Percentiles rank a stretch among this genome's conserved stretches.
Conservation (phyloP, 306 rosid genomes). For the Nissolia schottii region DNA sequence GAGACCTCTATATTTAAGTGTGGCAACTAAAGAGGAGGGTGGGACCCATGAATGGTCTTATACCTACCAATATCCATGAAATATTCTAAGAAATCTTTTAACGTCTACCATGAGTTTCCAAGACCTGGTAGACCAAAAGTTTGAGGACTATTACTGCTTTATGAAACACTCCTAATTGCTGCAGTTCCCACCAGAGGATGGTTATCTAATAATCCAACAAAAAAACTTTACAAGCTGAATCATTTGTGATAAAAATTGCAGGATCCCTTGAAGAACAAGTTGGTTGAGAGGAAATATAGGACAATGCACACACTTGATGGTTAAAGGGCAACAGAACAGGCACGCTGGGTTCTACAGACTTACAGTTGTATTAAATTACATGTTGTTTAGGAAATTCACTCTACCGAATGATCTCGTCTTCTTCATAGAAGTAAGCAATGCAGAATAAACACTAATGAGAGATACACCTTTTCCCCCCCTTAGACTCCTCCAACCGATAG, state of each 20-base stretch:
- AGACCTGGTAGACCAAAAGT: not conserved
- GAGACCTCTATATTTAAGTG: not conserved
- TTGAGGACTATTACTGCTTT: not conserved
- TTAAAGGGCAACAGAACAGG: not conserved
- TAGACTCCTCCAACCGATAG: too few species aligned
- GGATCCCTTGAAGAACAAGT: not conserved
- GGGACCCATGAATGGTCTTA: too few species aligned
- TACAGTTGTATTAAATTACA: conserved; percentile 13
- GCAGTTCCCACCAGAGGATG: not conserved
- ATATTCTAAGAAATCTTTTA: not conserved
- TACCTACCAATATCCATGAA: not conserved
- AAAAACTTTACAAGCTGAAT: not conserved
- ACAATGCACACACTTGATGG: not conserved
- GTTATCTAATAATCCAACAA: not conserved
- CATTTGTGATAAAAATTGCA: not conserved
- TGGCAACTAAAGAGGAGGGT: not conserved
- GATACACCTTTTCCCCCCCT: too few species aligned
- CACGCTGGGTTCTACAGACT: not conserved
- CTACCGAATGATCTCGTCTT: too few species aligned
- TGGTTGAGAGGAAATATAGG: not conserved
- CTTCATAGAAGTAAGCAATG: too few species aligned
- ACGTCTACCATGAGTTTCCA: not conserved
- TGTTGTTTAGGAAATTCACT: too few species aligned
- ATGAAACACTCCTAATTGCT: not conserved
- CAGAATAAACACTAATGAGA: too few species aligned